A percentile compares a stretch with the other conserved stretches of the same genome.
phyloP scores from a whole-genome alignment of 495 filamentous ascomycete species.

The Venustampulla echinocandica region DNA sequence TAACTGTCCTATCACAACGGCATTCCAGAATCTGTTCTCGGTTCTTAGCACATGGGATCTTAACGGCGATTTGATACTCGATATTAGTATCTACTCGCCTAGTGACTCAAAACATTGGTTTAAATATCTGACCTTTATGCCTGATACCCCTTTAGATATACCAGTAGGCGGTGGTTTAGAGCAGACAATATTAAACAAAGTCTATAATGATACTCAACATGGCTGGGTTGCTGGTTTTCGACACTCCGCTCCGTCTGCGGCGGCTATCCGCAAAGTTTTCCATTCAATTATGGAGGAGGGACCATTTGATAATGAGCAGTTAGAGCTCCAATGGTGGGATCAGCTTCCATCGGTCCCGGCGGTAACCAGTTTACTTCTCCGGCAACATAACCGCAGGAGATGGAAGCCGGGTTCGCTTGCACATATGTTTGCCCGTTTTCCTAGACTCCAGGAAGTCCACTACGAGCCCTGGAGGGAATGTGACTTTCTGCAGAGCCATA shows the following conservation, averaged over 20 bases:
- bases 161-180: too few relatives aligned
- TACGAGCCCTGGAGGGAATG: too few relatives aligned
- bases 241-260: conserved; percentile 10
- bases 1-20: conserved; percentile 11
- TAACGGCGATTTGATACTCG: conserved; percentile 9
- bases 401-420: too few relatives aligned
- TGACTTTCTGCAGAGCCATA: too few relatives aligned
- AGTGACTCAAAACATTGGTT: conserved; percentile 21
- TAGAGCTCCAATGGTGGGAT: too few relatives aligned
- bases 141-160: conserved; percentile 7
- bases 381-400: too few relatives aligned
- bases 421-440: too few relatives aligned
- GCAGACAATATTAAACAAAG: neutral
- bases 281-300: neutral
- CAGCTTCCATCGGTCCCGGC: too few relatives aligned
- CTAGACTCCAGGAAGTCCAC: too few relatives aligned
- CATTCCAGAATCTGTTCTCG: conserved; percentile 17
- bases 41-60: conserved; percentile 19
- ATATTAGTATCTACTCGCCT: conserved; percentile 16
- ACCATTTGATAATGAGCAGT: neutral
- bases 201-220: conserved; percentile 11
- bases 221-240: conserved; percentile 17
- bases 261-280: conserved; percentile 16
- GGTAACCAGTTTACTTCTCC: too few relatives aligned
- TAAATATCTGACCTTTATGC: conserved; percentile 6